Percentiles rank a stretch among this genome's conserved stretches.
Conservation (phyloP, 768 basidiomycete genomes). For the Suillus subalutaceus region DNA sequence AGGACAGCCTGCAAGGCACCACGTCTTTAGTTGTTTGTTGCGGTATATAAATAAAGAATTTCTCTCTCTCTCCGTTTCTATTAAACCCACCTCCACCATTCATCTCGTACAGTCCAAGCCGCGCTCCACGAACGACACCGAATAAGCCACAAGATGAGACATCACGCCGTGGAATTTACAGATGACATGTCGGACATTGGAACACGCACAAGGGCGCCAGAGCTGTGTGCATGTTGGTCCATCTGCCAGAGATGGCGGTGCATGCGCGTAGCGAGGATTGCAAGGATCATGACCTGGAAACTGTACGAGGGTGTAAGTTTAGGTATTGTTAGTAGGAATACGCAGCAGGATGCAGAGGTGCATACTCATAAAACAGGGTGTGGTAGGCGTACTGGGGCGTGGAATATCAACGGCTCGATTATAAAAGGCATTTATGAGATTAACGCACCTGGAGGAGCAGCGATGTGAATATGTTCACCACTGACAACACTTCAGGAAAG, state of each 20-base stretch:
- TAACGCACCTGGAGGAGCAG: not conserved
- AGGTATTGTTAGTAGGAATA: not conserved
- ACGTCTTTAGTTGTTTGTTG: too few relatives aligned
- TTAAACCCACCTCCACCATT: too few relatives aligned
- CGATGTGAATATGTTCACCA: not conserved
- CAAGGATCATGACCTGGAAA: not conserved
- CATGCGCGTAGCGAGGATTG: not conserved
- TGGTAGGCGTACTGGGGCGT: not conserved
- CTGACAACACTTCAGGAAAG: not conserved
- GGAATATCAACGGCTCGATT: not conserved
- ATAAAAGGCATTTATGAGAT: not conserved
- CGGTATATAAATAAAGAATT: too few relatives aligned
- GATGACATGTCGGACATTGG: not conserved
- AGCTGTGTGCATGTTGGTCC: not conserved
- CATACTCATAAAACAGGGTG: not conserved
- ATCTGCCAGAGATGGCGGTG: not conserved
- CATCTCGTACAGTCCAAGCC: too few relatives aligned
- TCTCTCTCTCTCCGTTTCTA: too few relatives aligned
- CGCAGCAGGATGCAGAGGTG: not conserved
- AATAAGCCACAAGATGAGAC: not conserved
- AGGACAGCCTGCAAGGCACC: too few relatives aligned
- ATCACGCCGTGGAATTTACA: not conserved
- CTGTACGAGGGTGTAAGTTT: not conserved
- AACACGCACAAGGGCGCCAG: not conserved
- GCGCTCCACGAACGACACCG: too few relatives aligned